A percentile compares a stretch with the other conserved stretches of the same genome.
Conservation (phyloP, 1,139 yeast genomes). For the Arxiozyma telluris region DNA sequence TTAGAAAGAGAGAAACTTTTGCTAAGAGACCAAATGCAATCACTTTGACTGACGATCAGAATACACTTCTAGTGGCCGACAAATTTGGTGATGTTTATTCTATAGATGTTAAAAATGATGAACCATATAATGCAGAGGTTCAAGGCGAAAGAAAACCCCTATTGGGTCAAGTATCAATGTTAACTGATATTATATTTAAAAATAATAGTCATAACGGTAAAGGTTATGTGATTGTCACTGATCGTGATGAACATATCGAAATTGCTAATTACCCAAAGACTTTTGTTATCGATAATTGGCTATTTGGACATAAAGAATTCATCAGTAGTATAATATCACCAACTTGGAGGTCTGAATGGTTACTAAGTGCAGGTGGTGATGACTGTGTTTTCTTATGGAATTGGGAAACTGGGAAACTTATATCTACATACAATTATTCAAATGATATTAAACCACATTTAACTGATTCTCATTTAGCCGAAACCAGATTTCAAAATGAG, state of each 20-base stretch:
- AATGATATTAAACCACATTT: conserved; percentile 42
- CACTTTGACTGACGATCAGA: conserved; percentile 46
- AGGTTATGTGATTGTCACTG: conserved; percentile 65
- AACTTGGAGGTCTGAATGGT: conserved; percentile 37
- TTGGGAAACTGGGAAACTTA: conserved; percentile 48
- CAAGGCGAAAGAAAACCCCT: conserved; percentile 42
- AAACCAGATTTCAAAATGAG: conserved; percentile 55
- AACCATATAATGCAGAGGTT: conserved; percentile 23
- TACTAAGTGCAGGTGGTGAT: conserved; percentile 91
- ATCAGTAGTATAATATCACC: conserved; percentile 57
- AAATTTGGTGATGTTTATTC: conserved; percentile 92
- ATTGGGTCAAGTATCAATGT: conserved; percentile 94
- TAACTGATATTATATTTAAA: conserved; percentile 58
- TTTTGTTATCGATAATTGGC: conserved; percentile 67
- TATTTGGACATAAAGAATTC: conserved; percentile 82
- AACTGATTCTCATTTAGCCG: conserved; percentile 54
- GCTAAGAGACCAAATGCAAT: conserved; percentile 88
- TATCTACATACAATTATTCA: conserved; percentile 44
- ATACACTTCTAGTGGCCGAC: conserved; percentile 68
- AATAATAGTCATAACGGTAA: conserved; percentile 32
- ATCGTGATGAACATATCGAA: conserved; percentile 93
- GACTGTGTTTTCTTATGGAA: conserved; percentile 68
- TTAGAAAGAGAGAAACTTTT: conserved; percentile 62
- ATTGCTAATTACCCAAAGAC: conserved; percentile 77
- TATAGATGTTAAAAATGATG: conserved; percentile 26